Conservation (phyloP, 805 yeast genomes). For the Hanseniaspora occidentalis region DNA sequence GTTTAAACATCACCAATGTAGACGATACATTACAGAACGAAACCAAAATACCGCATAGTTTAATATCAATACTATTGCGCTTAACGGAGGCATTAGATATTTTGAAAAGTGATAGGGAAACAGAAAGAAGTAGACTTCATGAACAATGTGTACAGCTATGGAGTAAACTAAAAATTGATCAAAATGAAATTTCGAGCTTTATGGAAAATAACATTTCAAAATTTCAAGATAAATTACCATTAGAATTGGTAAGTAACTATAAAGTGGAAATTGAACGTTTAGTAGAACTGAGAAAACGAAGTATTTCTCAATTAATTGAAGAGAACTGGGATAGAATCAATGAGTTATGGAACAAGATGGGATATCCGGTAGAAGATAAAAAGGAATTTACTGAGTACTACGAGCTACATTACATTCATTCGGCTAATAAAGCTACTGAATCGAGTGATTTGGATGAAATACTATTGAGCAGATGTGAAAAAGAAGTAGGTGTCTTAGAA, state of each 20-base stretch:
- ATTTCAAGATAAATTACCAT: conserved; percentile 26
- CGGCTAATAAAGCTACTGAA: conserved; percentile 15
- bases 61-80: conserved; percentile 5
- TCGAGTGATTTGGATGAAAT: conserved; percentile 42
- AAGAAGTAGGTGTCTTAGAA: conserved; percentile 42
- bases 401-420: conserved; percentile 6
- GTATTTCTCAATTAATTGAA: conserved; percentile 54
- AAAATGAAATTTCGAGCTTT: conserved; percentile 30
- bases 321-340: conserved; percentile 49
- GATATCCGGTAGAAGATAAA: conserved; percentile 42
- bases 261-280: conserved; percentile 46
- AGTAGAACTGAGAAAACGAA: conserved; percentile 44
- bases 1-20: conserved; percentile 1
- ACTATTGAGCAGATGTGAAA: conserved; percentile 50
- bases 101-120: conserved; percentile 12
- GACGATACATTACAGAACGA: neutral
- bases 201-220: conserved; percentile 25
- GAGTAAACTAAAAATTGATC: conserved; percentile 41
- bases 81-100: conserved; percentile 5
- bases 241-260: conserved; percentile 35
- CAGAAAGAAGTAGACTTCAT: conserved; percentile 22
- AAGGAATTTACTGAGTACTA: conserved; percentile 31
- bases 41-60: conserved; percentile 7
- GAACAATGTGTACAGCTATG: conserved; percentile 39
- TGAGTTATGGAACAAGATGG: conserved; percentile 49